Base-by-base conservation (phyloP, 768 basidiomycete species). In the Coprinopsis cinerea region DNA sequence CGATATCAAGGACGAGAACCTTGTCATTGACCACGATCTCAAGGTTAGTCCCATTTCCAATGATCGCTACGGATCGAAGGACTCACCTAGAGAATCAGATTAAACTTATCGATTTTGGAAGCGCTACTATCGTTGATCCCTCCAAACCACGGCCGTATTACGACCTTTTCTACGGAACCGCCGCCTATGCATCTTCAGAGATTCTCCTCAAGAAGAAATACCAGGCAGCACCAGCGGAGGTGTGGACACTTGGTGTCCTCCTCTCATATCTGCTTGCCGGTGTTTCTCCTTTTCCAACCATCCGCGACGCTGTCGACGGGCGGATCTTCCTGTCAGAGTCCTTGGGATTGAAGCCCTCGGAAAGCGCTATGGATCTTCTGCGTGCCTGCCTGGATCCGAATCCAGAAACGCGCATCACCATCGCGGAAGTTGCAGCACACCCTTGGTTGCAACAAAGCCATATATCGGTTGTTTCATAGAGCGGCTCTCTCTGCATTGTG, bases 1-100 rank as follows among this genome's bases (percentile, higher is more conserved):
- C 34, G 95, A 99, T 64, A 83, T 99, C 59, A 99, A 99, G 64
- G 95, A 97, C 48, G 95, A 99, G 66, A 99, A 99, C 61, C 66
- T 93, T 42, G 81, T 92, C 45, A 81, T 92, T 28, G 88, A 88
- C 66, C 71, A 68, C 64, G 69, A 86, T 54, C 73, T 89, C 54
- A 85, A 79, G 70, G 87, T 85, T 59, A 52, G 69, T 51, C 26
- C 17, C 23, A 40, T 22, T 27, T 36, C 25, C n/a, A n/a, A 37
- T 35, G 23, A 23, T 15, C 48, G 6, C 10, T 39, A 11, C 36
- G 11, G 11, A 39, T 39, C 30, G 15, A 32, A 17, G 6, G 36
- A 18, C 36, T 39, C 17, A 39, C 44, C 27, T 27, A 26, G 11
- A 27, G 20, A 47, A 35, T 42, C 50, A 91, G 84, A 87, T 95